Conservation (phyloP, 495 filamentous ascomycete genomes). For the Annulohypoxylon bovei region DNA sequence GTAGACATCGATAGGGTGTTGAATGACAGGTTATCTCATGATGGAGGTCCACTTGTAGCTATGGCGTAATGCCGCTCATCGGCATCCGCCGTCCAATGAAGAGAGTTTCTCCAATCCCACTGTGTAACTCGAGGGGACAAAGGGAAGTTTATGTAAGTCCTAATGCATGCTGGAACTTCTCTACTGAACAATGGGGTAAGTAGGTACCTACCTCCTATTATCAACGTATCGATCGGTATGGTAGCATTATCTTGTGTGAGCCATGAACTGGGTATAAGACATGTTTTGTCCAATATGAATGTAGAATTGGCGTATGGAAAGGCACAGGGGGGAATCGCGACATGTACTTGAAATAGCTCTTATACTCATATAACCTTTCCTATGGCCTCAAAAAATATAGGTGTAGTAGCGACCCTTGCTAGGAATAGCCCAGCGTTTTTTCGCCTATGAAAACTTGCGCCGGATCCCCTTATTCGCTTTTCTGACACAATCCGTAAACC, state of each 20-base stretch:
- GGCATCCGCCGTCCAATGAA: constrained; percentile 34
- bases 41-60: constrained; percentile 34
- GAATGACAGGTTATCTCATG: constrained; percentile 12
- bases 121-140: background rate
- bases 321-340: background rate
- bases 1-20: background rate
- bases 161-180: background rate
- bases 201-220: too few species aligned
- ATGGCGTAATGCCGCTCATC: constrained; percentile 49
- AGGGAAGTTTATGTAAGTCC: background rate
- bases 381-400: background rate
- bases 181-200: background rate
- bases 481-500: background rate
- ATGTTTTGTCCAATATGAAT: background rate
- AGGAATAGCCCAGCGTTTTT: background rate
- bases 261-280: background rate
- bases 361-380: background rate
- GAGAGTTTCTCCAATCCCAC: constrained; percentile 19
- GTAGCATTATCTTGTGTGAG: background rate
- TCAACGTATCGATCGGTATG: too few species aligned
- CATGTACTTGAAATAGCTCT: background rate
- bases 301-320: background rate
- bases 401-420: background rate
- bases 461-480: background rate
- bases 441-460: background rate